These are phyloP conservation scores for Rhododendron griersonianum DNA, from an alignment of 148 eudicot genomes.

Conservation along the genomic window DNA sequence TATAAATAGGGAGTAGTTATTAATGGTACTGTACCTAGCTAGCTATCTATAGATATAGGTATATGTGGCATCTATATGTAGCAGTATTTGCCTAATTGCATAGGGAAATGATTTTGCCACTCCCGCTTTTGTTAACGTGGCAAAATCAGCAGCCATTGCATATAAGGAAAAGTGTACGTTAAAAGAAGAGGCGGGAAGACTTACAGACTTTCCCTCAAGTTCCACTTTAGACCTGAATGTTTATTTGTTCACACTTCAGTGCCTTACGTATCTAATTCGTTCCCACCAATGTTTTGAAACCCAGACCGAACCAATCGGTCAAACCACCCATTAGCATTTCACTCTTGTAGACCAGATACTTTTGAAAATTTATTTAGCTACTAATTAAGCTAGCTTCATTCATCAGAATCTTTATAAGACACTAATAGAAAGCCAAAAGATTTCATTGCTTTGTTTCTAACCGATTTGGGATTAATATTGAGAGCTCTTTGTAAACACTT, in stretches of 20 bases:
- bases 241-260: not conserved
- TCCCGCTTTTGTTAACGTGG: too few relatives aligned
- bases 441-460: too few relatives aligned
- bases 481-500: not conserved
- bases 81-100: not conserved
- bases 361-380: not conserved
- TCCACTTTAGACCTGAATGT: not conserved
- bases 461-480: not conserved
- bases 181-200: not conserved
- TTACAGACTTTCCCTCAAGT: not conserved
- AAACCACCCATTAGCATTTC: not conserved
- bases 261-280: not conserved
- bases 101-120: too few relatives aligned
- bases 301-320: not conserved
- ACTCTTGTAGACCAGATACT: not conserved
- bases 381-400: not conserved
- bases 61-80: too few relatives aligned
- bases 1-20: too few relatives aligned
- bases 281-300: not conserved
- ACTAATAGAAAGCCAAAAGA: not conserved
- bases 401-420: not conserved
- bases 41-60: not conserved
- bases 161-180: not conserved
- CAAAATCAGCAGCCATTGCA: too few relatives aligned
- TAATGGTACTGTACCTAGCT: too few relatives aligned